These are phyloP conservation scores for Peniophora sp. DNA, from an alignment of 1,284 basidiomycete species.

Conservation along the genomic window DNA sequence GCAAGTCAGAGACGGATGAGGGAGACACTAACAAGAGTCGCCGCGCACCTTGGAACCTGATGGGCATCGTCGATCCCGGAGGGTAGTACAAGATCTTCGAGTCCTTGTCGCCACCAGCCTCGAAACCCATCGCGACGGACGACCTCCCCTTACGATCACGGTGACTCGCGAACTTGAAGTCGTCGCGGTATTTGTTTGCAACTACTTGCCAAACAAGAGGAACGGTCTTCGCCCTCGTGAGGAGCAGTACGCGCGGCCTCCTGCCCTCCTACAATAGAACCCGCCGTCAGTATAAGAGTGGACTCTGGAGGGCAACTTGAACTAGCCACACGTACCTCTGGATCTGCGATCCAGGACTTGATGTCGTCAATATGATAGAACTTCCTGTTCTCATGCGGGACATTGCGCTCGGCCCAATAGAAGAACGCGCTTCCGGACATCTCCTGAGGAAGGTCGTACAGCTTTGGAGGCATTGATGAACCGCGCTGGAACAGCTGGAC, in stretches of 20 bases:
- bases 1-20: neutral
- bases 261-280: slow-evolving; percentile 33
- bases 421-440: slow-evolving; percentile 55
- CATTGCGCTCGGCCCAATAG: slow-evolving; percentile 68
- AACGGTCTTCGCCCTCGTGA: slow-evolving; percentile 70
- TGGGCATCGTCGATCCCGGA: slow-evolving; percentile 41
- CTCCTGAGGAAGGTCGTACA: slow-evolving; percentile 67
- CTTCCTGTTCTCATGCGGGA: slow-evolving; percentile 64
- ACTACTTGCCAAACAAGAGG: slow-evolving; percentile 85
- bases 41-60: slow-evolving; percentile 51
- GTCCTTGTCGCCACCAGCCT: slow-evolving; percentile 43
- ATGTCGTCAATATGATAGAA: slow-evolving; percentile 55
- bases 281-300: neutral
- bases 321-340: neutral
- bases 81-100: slow-evolving; percentile 63
- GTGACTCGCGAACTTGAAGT: slow-evolving; percentile 62
- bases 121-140: slow-evolving; percentile 47
- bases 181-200: slow-evolving; percentile 62
- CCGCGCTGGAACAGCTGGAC: slow-evolving; percentile 71
- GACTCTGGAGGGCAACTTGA: neutral
- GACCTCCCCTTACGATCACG: slow-evolving; percentile 59
- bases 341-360: slow-evolving; percentile 37
- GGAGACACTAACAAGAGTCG: neutral
- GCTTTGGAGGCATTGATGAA: slow-evolving; percentile 50
- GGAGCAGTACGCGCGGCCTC: slow-evolving; percentile 63